Base-by-base conservation (phyloP, 2,329 filamentous ascomycete genomes). In the Fusarium buxicola region DNA sequence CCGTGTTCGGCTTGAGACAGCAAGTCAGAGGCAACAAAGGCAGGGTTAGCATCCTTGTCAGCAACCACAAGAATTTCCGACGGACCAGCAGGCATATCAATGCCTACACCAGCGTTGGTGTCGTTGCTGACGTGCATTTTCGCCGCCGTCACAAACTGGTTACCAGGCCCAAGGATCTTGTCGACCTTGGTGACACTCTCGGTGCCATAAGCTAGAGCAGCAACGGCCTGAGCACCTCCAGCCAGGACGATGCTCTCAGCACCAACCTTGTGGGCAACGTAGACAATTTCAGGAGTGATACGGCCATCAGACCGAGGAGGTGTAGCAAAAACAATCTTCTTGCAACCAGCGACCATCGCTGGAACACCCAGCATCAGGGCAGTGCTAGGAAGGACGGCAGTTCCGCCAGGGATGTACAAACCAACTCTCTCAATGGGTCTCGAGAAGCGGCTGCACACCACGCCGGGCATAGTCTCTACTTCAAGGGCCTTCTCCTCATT, bases 121-220 rank as follows among this genome's bases (percentile, higher is more conserved):
- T 99, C 95, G 77, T 99, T 99, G 77, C 90, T 92, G 38, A 99
- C 95, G 70, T 94, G 85, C 95, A 99, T 99, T 86, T 99, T 99
- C 48, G 92, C 95, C 1, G 95, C 95, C 0, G 95, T 99, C 35
- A 99, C 95, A 74, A 98, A 99, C 77, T 98, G 95, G 79, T 99
- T 99, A 31, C 95, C 95, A 3, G 95, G 95, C 1, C 95, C 95
- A 11, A 98, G 87, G 69, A 99, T 97, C 86, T 99, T 99, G 83
- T 99, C 95, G 8, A 99, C 95, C 81, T 99, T 99, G 76, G 84
- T 92, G 46, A 99, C 88, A 69, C 89, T 94, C 78, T 97, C 91
- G 1, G 95, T 99, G 43, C 95, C 95, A 78, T 99, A 99, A 3
- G 95, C 95, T 89, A 99, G 91, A 43, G 95, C 95, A 16, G 94